Evolutionary conservation across 495 filamentous ascomycete species (phyloP).

Genomic region (Penicillium paradoxum): DNA sequence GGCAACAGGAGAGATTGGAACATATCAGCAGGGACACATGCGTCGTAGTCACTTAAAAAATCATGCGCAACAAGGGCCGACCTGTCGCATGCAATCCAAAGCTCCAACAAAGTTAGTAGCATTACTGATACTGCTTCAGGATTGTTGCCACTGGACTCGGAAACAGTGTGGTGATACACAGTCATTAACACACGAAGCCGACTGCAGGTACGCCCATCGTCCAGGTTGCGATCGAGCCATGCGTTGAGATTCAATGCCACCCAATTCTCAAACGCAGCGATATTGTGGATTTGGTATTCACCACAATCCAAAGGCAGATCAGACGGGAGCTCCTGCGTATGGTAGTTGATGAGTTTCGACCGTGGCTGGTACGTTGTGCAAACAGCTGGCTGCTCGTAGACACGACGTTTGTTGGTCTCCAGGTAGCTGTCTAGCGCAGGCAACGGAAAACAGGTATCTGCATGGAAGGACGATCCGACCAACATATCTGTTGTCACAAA

Average conservation of each 20-base stretch:
- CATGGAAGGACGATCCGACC: too few relatives aligned
- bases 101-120: conserved; percentile 54
- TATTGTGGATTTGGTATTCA: conserved; percentile 8
- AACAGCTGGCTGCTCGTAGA: too few relatives aligned
- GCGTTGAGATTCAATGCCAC: conserved; percentile 27
- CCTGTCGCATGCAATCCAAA: conserved; percentile 60
- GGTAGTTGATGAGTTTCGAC: not conserved
- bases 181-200: conserved; percentile 24
- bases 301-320: not conserved
- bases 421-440: too few relatives aligned
- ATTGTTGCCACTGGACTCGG: conserved; percentile 31
- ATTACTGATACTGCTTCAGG: conserved; percentile 54
- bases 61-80: conserved; percentile 33
- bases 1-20: conserved; percentile 50
- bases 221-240: conserved; percentile 25
- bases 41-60: conserved; percentile 48
- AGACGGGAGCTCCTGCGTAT: not conserved
- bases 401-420: too few relatives aligned
- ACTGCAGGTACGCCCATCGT: conserved; percentile 12
- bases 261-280: conserved; percentile 42
- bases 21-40: conserved; percentile 37
- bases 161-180: conserved; percentile 29
- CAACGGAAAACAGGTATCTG: too few relatives aligned
- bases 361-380: too few relatives aligned
- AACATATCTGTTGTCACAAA: too few relatives aligned